Evolutionary conservation across 768 basidiomycete genomes (phyloP), one percentile per base, ranked within the genome.

Genomic region (Clitopilus hobsonii): DNA sequence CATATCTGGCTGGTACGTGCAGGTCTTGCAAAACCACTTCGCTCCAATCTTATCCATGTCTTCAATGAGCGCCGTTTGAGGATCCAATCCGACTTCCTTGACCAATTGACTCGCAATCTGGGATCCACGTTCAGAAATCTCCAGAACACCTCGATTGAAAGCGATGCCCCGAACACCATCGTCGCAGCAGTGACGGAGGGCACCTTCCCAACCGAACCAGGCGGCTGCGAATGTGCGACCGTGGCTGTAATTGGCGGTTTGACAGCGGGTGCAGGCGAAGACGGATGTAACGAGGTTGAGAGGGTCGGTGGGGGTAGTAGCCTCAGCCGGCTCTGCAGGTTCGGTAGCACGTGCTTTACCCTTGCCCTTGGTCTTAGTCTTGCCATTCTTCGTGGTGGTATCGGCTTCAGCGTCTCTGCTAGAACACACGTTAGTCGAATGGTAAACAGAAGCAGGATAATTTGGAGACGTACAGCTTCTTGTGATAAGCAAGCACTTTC

Each of bases 111-210:
- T 48, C 30, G 56, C 58, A n/a, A 29, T 24, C 6, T 10, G 16
- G 5, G 54, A 55, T 29, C 47, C 58, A 1, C 30, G 24, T 13
- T 24, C n/a, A 16, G 48, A 51, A 18, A 56, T 20, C 1, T 16
- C 18, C 18, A 54, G 20, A 6, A 16, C 10, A 13, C 41, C 45
- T 7, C 20, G 16, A 14, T 26, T 26, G 30, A 7, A 7, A 32
- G 7, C 30, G 30, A 7, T 16, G 30, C 16, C 30, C 16, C 30
- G 16, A 32, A 32, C 8, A 16, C 30, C 54, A 58, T 4, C 69
- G 68, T 5, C 52, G 53, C 2, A 69, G 56, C 0, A 56, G 59
- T 10, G 56, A 55, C 41, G 59, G 58, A 55, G 16, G 30, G 16
- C 30, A 7, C 30, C 30, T 16, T 32, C 8, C 30, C 30, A 32